phyloP scores from a whole-genome alignment of 139 green algal genomes.

The Chlorella vulgaris region DNA sequence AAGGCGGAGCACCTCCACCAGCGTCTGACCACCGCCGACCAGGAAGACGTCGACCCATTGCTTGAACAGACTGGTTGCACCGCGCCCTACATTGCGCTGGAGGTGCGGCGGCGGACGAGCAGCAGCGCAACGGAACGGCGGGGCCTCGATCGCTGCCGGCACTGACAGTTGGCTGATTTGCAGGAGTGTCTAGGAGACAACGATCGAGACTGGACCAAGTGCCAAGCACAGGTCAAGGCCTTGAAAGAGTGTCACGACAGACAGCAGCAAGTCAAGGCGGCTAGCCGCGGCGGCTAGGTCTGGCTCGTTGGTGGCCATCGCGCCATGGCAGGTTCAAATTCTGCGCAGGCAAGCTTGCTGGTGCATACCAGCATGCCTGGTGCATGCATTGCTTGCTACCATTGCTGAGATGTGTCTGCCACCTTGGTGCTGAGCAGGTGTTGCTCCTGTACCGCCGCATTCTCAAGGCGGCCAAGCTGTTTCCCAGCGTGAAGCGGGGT shows the following conservation, averaged over 20 bases:
- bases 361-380: not conserved
- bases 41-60: constrained; percentile 37
- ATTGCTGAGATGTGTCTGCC: too few relatives aligned
- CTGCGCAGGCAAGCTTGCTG: not conserved
- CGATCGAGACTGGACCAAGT: constrained; percentile 58
- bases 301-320: not conserved
- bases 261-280: constrained; percentile 17
- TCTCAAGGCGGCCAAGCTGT: constrained; percentile 72
- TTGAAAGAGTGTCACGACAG: constrained; percentile 47
- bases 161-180: not conserved
- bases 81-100: constrained; percentile 27
- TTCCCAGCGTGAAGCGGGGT: constrained; percentile 73
- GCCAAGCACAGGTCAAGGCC: constrained; percentile 52
- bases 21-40: constrained; percentile 15
- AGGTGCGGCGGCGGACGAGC: not conserved
- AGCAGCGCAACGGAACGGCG: too few relatives aligned
- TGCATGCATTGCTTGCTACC: not conserved
- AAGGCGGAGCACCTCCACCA: constrained; percentile 25
- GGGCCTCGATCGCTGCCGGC: not conserved
- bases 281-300: too few relatives aligned
- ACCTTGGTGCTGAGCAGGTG: constrained; percentile 13
- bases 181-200: constrained; percentile 58
- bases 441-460: constrained; percentile 76
- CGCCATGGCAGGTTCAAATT: not conserved
- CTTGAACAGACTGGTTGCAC: constrained; percentile 29